A percentile compares a stretch with the other conserved stretches of the same genome.
These are phyloP conservation scores for Aspergillus nanangensis DNA, from an alignment of 495 filamentous ascomycete species.

Conservation along the genomic window DNA sequence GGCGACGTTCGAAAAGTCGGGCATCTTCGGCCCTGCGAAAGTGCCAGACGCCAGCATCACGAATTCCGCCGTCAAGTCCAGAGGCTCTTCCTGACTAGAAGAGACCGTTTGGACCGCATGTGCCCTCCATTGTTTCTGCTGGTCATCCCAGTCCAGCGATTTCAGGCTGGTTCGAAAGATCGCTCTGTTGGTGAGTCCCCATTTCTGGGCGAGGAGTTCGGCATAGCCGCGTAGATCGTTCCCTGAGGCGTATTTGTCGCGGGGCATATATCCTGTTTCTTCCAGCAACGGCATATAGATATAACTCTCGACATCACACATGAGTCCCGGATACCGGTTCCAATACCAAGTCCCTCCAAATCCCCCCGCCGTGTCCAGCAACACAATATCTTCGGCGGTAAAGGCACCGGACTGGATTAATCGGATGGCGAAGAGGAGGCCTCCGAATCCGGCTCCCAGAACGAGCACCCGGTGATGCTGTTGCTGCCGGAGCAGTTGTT, in stretches of 20 bases:
- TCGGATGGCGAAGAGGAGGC: conserved; percentile 8
- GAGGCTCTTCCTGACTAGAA: not conserved
- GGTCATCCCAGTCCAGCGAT: not conserved
- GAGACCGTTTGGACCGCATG: too few relatives aligned
- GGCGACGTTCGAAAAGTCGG: conserved; percentile 12
- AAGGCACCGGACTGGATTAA: conserved; percentile 6
- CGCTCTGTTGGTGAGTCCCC: conserved; percentile 37
- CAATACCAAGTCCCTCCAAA: conserved; percentile 52
- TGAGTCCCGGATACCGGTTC: conserved; percentile 35
- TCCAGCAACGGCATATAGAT: conserved; percentile 52
- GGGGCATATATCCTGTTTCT: conserved; percentile 54
- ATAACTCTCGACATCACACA: conserved; percentile 28
- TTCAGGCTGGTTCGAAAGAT: conserved; percentile 30
- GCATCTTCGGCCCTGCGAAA: conserved; percentile 20
- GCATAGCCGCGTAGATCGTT: conserved; percentile 22
- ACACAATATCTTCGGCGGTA: conserved; percentile 36
- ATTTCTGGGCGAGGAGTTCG: conserved; percentile 28
- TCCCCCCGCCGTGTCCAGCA: conserved; percentile 45
- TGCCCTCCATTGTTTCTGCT: not conserved
- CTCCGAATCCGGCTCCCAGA: conserved; percentile 11
- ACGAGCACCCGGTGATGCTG: not conserved
- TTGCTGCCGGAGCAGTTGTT: not conserved
- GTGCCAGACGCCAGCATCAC: conserved; percentile 17
- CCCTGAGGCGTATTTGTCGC: conserved; percentile 22
- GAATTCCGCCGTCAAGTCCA: conserved; percentile 2